Percentiles rank a stretch among this genome's conserved stretches.
These are phyloP conservation scores for Papiliotrema fonsecae DNA, from an alignment of 1,284 basidiomycete species.

Conservation along the genomic window DNA sequence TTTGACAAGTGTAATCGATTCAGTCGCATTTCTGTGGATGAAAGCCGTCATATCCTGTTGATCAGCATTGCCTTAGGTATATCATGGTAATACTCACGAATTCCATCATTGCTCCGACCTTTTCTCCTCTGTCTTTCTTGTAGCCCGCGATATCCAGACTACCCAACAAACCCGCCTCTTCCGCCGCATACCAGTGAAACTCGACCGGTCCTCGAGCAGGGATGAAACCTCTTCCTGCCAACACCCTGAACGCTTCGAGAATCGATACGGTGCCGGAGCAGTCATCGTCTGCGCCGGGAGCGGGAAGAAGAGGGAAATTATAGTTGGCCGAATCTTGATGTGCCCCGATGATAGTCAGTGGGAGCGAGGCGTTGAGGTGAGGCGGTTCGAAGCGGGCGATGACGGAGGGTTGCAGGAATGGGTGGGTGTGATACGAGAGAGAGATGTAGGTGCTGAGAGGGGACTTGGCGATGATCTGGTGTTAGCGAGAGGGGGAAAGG, in stretches of 20 bases:
- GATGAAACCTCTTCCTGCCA: constrained; percentile 22
- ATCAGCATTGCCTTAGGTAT: not conserved
- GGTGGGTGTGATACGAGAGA: constrained; percentile 34
- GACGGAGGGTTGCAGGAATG: constrained; percentile 46
- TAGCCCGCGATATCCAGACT: constrained; percentile 35
- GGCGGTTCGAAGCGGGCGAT: constrained; percentile 35
- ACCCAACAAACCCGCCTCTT: constrained; percentile 48
- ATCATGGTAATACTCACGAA: constrained; percentile 14
- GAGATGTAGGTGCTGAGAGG: constrained; percentile 21
- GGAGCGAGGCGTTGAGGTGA: constrained; percentile 12
- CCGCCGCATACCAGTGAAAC: constrained; percentile 48
- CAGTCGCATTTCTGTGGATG: constrained; percentile 12
- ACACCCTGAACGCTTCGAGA: constrained; percentile 45
- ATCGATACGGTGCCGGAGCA: constrained; percentile 45
- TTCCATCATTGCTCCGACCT: constrained; percentile 25
- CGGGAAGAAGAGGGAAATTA: constrained; percentile 25
- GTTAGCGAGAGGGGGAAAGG: not conserved
- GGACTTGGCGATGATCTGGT: constrained; percentile 18
- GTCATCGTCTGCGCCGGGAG: constrained; percentile 47
- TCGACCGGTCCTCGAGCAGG: constrained; percentile 41
- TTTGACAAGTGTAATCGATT: constrained; percentile 15
- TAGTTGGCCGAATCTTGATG: constrained; percentile 46
- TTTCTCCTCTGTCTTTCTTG: constrained; percentile 15
- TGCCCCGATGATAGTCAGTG: constrained; percentile 44
- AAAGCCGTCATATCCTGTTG: constrained; percentile 26